phyloP scores from a whole-genome alignment of 75 land plant genomes.

The Pseudotsuga menziesii region DNA sequence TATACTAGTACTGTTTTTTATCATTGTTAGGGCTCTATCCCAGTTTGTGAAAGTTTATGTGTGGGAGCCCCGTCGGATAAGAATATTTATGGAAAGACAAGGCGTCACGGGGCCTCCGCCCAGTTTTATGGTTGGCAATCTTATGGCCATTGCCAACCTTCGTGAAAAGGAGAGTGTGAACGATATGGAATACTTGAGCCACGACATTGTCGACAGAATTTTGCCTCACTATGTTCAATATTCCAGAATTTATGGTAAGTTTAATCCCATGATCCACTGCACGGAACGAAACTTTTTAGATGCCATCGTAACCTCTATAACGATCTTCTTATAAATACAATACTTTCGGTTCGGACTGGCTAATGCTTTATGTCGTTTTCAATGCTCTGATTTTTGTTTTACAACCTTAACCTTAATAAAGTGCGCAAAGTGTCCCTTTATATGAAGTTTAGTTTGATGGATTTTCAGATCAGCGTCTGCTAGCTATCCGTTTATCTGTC shows the following conservation, averaged over 20 bases:
- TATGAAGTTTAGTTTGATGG: no score
- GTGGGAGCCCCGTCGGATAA: conserved; percentile 28
- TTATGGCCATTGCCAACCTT: conserved; percentile 17
- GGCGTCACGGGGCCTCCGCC: conserved; percentile 52
- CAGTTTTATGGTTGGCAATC: conserved; percentile 28
- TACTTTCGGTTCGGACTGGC: no score
- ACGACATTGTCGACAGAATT: conserved; percentile 8
- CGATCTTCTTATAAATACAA: no score
- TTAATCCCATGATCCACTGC: no score
- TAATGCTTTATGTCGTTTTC: no score
- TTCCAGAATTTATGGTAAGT: conserved; percentile 2
- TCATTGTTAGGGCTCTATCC: not conserved
- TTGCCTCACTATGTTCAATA: conserved; percentile 6
- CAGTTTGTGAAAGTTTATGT: not conserved
- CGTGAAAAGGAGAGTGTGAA: not conserved
- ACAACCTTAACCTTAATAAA: no score
- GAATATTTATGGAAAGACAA: conserved; percentile 26
- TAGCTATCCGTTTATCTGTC: no score
- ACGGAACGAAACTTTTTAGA: no score
- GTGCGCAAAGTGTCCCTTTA: no score
- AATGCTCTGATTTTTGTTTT: no score
- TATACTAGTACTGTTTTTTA: not conserved
- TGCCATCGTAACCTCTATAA: no score
- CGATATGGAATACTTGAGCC: conserved; percentile 3
- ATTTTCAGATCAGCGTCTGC: no score